Conservation (phyloP, 2,329 filamentous ascomycete genomes). For the Colletotrichum cuscutae region DNA sequence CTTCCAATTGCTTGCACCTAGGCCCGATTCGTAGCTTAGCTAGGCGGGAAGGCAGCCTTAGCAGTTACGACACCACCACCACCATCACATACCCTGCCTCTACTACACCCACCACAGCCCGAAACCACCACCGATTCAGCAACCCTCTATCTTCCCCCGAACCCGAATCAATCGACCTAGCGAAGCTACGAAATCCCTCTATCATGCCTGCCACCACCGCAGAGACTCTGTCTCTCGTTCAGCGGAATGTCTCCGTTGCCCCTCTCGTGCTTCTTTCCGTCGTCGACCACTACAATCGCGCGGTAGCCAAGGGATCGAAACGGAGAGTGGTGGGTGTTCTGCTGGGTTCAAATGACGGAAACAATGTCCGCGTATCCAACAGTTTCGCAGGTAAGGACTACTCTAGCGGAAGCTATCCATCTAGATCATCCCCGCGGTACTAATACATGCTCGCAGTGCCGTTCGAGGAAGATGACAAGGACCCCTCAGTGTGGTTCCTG, state of each 20-base stretch:
- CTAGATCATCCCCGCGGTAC: slow-evolving; percentile 26
- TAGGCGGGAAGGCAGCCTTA: slow-evolving; percentile 41
- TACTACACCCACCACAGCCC: slow-evolving; percentile 19
- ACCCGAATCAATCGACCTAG: slow-evolving; percentile 30
- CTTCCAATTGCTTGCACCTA: slow-evolving; percentile 30
- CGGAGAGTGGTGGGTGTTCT: slow-evolving; percentile 94
- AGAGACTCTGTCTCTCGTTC: slow-evolving; percentile 95
- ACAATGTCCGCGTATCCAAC: slow-evolving; percentile 97
- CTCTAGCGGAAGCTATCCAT: slow-evolving; percentile 3
- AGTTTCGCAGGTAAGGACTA: slow-evolving; percentile 87
- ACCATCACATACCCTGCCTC: neutral
- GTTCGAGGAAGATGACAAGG: slow-evolving; percentile 98
- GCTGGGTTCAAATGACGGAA: slow-evolving; percentile 94
- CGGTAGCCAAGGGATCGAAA: slow-evolving; percentile 84
- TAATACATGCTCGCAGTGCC: slow-evolving; percentile 71
- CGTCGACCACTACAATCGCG: slow-evolving; percentile 98
- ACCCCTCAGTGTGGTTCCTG: slow-evolving; percentile 98
- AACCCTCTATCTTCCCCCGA: slow-evolving; percentile 22
- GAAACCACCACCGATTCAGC: slow-evolving; percentile 12
- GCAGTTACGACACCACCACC: slow-evolving; percentile 37
- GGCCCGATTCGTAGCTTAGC: slow-evolving; percentile 34
- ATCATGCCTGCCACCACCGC: slow-evolving; percentile 96
- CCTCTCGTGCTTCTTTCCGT: slow-evolving; percentile 97
- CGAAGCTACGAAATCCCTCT: slow-evolving; percentile 32
- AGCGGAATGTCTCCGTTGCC: slow-evolving; percentile 94